A percentile compares a stretch with the other conserved stretches of the same genome.
Conservation (phyloP, 2,329 filamentous ascomycete genomes). For the Nigrograna mackinnonii region DNA sequence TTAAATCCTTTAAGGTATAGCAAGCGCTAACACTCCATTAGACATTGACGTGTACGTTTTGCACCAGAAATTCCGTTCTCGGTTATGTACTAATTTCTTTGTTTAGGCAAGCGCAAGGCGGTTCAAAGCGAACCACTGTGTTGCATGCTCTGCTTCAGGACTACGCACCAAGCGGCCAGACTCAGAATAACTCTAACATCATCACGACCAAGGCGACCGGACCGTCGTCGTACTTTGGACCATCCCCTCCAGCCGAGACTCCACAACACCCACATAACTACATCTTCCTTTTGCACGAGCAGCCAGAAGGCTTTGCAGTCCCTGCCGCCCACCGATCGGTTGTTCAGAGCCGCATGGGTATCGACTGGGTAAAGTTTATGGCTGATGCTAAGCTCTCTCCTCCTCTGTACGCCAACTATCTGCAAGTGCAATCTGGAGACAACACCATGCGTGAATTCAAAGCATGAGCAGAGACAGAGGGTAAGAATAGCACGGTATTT, state of each 20-base stretch:
- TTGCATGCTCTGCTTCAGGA: conserved; percentile 34
- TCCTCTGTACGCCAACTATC: conserved; percentile 14
- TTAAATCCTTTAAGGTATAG: no score
- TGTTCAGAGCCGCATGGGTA: conserved; percentile 11
- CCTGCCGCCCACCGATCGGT: conserved; percentile 9
- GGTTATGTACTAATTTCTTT: no score
- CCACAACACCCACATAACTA: conserved; percentile 34
- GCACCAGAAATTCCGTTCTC: background rate
- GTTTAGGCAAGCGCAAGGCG: background rate
- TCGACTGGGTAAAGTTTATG: conserved; percentile 15
- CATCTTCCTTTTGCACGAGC: conserved; percentile 31
- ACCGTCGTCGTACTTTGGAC: conserved; percentile 32
- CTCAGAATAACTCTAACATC: conserved; percentile 23
- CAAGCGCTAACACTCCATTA: conserved; percentile 1
- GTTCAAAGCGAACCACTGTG: conserved; percentile 20
- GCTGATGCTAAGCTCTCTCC: conserved; percentile 10
- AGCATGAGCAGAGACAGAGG: no score
- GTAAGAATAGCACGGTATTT: no score
- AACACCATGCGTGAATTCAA: conserved; percentile 14
- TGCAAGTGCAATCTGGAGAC: conserved; percentile 15
- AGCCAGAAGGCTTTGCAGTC: conserved; percentile 24
- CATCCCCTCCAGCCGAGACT: conserved; percentile 29
- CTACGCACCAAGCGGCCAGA: conserved; percentile 21
- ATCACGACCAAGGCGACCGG: conserved; percentile 29
- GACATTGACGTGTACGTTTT: conserved; percentile 11